These are phyloP conservation scores for Leishmania tropica DNA, from an alignment of 208 protist species.

Conservation along the genomic window DNA sequence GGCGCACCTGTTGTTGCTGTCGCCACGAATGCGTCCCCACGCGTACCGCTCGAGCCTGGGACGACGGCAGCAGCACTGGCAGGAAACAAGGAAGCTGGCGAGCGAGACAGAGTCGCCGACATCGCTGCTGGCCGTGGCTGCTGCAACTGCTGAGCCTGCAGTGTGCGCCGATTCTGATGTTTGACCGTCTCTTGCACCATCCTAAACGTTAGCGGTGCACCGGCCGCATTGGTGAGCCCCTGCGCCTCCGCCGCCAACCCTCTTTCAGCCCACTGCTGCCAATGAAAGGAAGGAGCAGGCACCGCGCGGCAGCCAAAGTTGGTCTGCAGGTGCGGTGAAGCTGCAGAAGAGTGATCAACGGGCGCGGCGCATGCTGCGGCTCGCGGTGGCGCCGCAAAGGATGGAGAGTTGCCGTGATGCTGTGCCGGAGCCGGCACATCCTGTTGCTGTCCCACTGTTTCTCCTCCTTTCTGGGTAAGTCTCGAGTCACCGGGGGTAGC, in stretches of 20 bases:
- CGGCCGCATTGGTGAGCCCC: not conserved
- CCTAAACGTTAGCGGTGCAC: conserved; percentile 11
- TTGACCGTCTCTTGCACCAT: conserved; percentile 17
- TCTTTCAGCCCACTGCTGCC: not conserved
- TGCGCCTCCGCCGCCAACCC: not conserved
- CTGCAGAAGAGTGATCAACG: not conserved
- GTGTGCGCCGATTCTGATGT: conserved; percentile 4
- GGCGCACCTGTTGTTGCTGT: not conserved
- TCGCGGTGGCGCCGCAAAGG: not conserved
- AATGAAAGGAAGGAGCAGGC: not conserved
- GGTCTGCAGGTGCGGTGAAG: not conserved
- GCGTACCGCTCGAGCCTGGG: not conserved
- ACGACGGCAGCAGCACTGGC: not conserved
- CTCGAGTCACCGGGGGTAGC: not conserved
- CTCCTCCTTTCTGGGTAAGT: not conserved
- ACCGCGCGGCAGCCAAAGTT: not conserved
- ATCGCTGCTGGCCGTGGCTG: not conserved
- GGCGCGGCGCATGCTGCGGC: not conserved
- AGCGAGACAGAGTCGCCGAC: not conserved
- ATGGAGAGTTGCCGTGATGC: not conserved
- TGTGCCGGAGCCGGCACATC: not conserved
- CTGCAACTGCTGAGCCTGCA: not conserved
- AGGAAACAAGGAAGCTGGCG: not conserved
- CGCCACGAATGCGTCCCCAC: not conserved
- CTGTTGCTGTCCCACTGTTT: not conserved